phyloP scores from a whole-genome alignment of 1,284 basidiomycete species.

The Nidula niveotomentosa region DNA sequence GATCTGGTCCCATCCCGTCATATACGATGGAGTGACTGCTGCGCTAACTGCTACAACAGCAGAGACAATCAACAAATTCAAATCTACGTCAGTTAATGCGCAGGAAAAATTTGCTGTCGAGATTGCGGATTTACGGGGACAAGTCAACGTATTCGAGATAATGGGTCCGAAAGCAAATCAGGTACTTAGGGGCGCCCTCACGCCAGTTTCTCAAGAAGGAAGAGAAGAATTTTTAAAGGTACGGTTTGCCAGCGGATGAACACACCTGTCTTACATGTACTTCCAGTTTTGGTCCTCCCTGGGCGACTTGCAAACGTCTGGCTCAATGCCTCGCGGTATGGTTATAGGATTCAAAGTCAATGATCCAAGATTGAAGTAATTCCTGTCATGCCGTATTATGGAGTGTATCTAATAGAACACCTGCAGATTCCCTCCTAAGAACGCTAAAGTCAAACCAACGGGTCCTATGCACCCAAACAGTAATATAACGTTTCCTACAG shows the following conservation, averaged over 20 bases:
- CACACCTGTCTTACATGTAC: not conserved
- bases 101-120: conserved; percentile 45
- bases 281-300: conserved; percentile 71
- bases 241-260: not conserved
- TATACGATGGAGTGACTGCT: conserved; percentile 55
- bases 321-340: conserved; percentile 70
- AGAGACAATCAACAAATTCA: conserved; percentile 40
- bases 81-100: conserved; percentile 20
- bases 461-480: not conserved
- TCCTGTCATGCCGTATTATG: not conserved
- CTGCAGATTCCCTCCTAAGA: conserved; percentile 77
- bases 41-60: conserved; percentile 54
- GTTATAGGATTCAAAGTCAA: conserved; percentile 75
- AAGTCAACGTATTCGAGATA: conserved; percentile 82
- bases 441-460: conserved; percentile 44
- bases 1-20: conserved; percentile 78
- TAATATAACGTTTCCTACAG: conserved; percentile 50
- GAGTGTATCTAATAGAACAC: not conserved
- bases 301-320: conserved; percentile 58
- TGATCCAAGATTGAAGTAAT: conserved; percentile 78
- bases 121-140: conserved; percentile 66
- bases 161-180: conserved; percentile 83
- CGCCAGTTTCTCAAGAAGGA: conserved; percentile 50
- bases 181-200: conserved; percentile 73
- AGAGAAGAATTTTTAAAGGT: conserved; percentile 66